phyloP scores from a whole-genome alignment of 176 grass and related monocot species.

The Oryza brachyantha region DNA sequence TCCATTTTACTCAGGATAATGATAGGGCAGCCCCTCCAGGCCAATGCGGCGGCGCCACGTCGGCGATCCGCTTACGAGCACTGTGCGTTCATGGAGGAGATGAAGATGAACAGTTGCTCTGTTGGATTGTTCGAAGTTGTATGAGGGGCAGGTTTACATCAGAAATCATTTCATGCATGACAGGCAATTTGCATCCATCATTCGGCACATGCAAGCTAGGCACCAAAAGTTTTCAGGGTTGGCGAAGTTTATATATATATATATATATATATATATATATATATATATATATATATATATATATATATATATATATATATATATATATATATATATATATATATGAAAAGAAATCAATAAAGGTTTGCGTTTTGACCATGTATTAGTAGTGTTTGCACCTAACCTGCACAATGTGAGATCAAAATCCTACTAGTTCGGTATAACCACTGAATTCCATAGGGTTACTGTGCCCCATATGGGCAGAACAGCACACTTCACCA shows the following conservation, averaged over 20 bases:
- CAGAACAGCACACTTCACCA: neutral
- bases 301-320: too few species aligned
- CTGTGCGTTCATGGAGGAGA: neutral
- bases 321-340: too few species aligned
- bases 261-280: too few species aligned
- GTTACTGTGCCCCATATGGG: constrained; percentile 39
- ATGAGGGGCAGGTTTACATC: constrained; percentile 6
- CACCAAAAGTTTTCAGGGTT: constrained; percentile 27
- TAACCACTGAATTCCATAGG: constrained; percentile 28
- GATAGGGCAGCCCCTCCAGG: neutral
- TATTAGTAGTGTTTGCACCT: neutral
- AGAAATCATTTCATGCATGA: constrained; percentile 12
- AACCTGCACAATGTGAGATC: constrained; percentile 18
- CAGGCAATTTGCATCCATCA: neutral
- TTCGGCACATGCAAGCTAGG: constrained; percentile 13
- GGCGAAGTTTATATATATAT: constrained; percentile 34
- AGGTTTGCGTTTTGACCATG: constrained; percentile 27
- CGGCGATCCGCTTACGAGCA: neutral
- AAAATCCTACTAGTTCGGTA: constrained; percentile 34
- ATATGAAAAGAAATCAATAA: too few species aligned
- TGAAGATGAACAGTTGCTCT: constrained; percentile 5
- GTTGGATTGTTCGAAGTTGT: constrained; percentile 30
- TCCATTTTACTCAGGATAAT: neutral
- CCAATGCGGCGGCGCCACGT: neutral
- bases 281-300: too few species aligned